These are phyloP conservation scores for Pleurotus pulmonarius DNA, from an alignment of 768 basidiomycete genomes.

Conservation along the genomic window DNA sequence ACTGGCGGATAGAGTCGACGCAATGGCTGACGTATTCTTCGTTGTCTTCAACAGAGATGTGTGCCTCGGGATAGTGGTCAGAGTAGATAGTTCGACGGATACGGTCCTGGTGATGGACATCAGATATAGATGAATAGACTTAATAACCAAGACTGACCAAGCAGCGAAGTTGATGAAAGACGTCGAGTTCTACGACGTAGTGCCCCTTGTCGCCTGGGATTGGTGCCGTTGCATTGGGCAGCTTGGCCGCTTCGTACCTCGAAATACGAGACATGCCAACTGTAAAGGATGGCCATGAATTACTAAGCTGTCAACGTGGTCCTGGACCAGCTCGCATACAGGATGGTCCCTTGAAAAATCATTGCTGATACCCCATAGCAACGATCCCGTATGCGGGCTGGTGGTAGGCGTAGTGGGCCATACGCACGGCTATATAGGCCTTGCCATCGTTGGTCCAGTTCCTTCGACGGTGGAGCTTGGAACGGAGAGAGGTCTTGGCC, in stretches of 20 bases:
- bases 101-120: slow-evolving; percentile 12
- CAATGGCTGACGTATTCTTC: slow-evolving; percentile 16
- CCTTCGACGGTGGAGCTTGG: not conserved
- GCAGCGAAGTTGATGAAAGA: slow-evolving; percentile 23
- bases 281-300: not conserved
- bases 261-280: slow-evolving; percentile 10
- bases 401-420: not conserved
- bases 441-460: not conserved
- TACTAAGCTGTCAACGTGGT: not conserved
- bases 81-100: slow-evolving; percentile 14
- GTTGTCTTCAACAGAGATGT: slow-evolving; percentile 7
- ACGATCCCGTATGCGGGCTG: too few relatives aligned
- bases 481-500: not conserved
- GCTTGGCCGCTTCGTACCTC: slow-evolving; percentile 14
- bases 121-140: not conserved
- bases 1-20: slow-evolving; percentile 16
- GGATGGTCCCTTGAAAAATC: too few relatives aligned
- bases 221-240: slow-evolving; percentile 20
- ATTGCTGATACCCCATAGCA: too few relatives aligned
- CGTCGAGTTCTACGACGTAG: slow-evolving; percentile 19
- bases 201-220: slow-evolving; percentile 16
- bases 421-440: not conserved
- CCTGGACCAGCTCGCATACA: too few relatives aligned
- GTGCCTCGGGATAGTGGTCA: slow-evolving; percentile 16
- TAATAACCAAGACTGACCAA: slow-evolving; percentile 10